phyloP scores from a whole-genome alignment of 2,329 filamentous ascomycete genomes.

The Furcasterigmium sp. region DNA sequence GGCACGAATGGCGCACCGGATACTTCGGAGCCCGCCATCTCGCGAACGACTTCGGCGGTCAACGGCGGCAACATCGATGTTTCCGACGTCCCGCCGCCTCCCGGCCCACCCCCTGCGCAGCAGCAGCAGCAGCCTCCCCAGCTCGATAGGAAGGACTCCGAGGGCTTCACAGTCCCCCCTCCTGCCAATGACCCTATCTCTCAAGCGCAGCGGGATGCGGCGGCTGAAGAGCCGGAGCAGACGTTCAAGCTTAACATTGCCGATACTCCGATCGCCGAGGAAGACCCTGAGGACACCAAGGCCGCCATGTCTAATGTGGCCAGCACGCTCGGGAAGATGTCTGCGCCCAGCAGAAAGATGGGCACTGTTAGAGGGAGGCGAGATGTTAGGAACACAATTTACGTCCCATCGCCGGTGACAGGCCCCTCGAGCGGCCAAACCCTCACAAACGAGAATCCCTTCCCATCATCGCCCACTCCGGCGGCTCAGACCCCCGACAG shows the following conservation, averaged over 20 bases:
- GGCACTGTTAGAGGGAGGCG: slow-evolving; percentile 82
- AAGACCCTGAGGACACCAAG: slow-evolving; percentile 67
- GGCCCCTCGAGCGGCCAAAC: slow-evolving; percentile 19
- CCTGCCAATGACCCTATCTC: slow-evolving; percentile 62
- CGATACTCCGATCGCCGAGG: slow-evolving; percentile 72
- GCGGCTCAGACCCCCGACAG: slow-evolving; percentile 29
- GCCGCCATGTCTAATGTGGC: slow-evolving; percentile 72
- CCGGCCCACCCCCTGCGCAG: slow-evolving; percentile 44
- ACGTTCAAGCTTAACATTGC: slow-evolving; percentile 77
- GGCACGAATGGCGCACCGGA: slow-evolving; percentile 41
- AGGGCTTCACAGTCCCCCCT: slow-evolving; percentile 71
- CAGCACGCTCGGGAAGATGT: slow-evolving; percentile 60
- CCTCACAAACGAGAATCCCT: slow-evolving; percentile 24
- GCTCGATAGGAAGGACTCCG: slow-evolving; percentile 54
- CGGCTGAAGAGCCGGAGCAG: slow-evolving; percentile 54
- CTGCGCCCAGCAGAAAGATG: slow-evolving; percentile 61
- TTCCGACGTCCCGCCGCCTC: slow-evolving; percentile 45
- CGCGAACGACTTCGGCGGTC: slow-evolving; percentile 26
- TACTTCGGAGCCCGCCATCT: slow-evolving; percentile 22
- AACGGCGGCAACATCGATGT: slow-evolving; percentile 47
- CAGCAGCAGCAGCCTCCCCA: slow-evolving; percentile 22
- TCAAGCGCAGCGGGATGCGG: slow-evolving; percentile 64
- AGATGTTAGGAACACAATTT: slow-evolving; percentile 88
- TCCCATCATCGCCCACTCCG: slow-evolving; percentile 31
- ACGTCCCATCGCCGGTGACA: slow-evolving; percentile 50